Conservation (phyloP, 2,329 filamentous ascomycete genomes). For the Sclerotinia trifoliorum region DNA sequence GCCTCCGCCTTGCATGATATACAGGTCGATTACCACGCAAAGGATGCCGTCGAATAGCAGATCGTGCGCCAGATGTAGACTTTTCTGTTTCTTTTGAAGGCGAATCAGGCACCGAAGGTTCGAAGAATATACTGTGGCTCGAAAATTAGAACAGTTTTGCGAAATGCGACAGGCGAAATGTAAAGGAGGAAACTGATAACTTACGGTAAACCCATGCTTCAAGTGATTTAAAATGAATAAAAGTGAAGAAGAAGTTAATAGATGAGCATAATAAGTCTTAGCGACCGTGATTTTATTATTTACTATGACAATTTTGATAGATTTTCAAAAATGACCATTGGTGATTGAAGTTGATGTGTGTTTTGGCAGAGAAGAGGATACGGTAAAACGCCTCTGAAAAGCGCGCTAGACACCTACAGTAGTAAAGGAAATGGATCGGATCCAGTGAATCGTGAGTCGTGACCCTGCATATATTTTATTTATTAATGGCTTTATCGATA, state of each 20-base stretch:
- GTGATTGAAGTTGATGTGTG: conserved; percentile 6
- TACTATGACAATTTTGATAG: conserved; percentile 26
- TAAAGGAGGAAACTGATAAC: conserved; percentile 29
- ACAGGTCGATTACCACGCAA: background rate
- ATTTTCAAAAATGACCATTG: conserved; percentile 17
- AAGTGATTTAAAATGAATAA: conserved; percentile 13
- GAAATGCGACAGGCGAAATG: conserved; percentile 10
- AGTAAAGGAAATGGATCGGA: conserved; percentile 3
- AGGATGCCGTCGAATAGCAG: conserved; percentile 36
- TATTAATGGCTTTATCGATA: conserved; percentile 12
- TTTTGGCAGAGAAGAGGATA: background rate
- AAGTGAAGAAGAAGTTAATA: conserved; percentile 11
- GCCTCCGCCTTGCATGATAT: background rate
- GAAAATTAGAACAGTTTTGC: conserved; percentile 27
- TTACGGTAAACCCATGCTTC: conserved; percentile 40
- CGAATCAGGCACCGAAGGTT: conserved; percentile 36
- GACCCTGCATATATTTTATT: conserved; percentile 10
- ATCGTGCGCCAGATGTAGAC: conserved; percentile 34
- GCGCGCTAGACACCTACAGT: conserved; percentile 10
- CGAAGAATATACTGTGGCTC: conserved; percentile 37
- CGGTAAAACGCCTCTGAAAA: background rate
- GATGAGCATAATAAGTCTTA: background rate
- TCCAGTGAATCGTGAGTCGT: too few species aligned
- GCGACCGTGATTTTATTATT: conserved; percentile 29
- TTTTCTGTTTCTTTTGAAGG: conserved; percentile 37